Base-by-base conservation (phyloP, 345 rosid species). In the Eucalyptus leucophloia region DNA sequence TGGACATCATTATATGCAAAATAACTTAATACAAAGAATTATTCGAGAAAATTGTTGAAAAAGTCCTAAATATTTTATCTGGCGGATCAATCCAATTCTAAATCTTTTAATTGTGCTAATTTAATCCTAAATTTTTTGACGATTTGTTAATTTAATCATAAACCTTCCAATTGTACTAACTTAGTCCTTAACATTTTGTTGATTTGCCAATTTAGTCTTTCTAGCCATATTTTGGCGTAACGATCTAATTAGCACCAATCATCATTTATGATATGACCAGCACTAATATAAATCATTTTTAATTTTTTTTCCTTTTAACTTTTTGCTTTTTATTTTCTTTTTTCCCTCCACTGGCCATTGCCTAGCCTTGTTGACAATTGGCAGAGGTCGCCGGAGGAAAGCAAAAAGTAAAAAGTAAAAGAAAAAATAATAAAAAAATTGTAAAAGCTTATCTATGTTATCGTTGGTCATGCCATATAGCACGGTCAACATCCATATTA, bases 221-320 rank as follows among this genome's bases (percentile, higher is more conserved):
- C 3, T 6, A 2, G 21, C 14, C 14, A 37, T 51, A 72, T 37
- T 72, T 72, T 37, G 14, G 18, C 7, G 3, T 32, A 6, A 34
- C 3, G 13, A 5, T 69, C 2, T 60, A 60, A 15, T 60, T 6
- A 12, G 14, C n/a, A 60, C 16, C 7, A 12, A 18, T 3, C 24
- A 21, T 19, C 28, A 2, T 37, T 19, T 14, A 2, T 37, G 15
- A 13, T 19, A 19, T 7, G 7, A 3, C 26, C 1, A 6, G 0
- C 24, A 3, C 5, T 5, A 2, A 19, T 4, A 19, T 37, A 24
- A 24, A 72, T 6, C 12, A 18, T 21, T 19, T 37, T 32, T 3
- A 37, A 32, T 7, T 15, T 17, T 14, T 67, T 67, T 32, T 8
- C 3, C 9, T 1, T 32, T 67, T 65, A 6, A 14, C 7, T 65